These are phyloP conservation scores for Planoprotostelium fungivorum DNA, from an alignment of 78 protist species.

Conservation along the genomic window DNA sequence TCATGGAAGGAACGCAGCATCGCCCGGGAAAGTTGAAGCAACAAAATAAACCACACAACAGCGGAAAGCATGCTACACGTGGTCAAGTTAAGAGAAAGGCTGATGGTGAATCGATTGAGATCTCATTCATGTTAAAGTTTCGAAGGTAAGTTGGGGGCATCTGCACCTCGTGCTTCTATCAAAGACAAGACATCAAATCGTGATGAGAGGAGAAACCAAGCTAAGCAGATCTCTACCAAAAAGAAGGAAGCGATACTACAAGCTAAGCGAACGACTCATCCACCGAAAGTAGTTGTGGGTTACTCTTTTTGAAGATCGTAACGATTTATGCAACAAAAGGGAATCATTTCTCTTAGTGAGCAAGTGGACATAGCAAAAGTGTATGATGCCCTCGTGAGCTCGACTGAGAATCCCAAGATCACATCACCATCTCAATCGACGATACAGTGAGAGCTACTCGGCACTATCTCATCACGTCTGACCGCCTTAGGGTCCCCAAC, in stretches of 20 bases:
- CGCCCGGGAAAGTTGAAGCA: conserved; percentile 49
- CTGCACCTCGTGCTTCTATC: conserved; percentile 13
- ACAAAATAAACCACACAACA: conserved; percentile 34
- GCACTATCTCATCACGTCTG: conserved; percentile 10
- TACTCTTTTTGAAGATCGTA: not conserved
- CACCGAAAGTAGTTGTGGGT: conserved; percentile 10
- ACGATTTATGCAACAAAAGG: not conserved
- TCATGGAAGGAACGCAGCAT: conserved; percentile 13
- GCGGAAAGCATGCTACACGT: conserved; percentile 52
- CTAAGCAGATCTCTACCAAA: conserved; percentile 2
- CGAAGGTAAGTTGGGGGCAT: conserved; percentile 20
- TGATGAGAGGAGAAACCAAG: not conserved
- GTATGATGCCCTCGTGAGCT: conserved; percentile 11
- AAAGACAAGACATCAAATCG: conserved; percentile 8
- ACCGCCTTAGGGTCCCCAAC: not conserved
- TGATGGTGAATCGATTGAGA: conserved; percentile 4
- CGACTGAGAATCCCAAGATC: not conserved
- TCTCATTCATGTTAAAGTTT: not conserved
- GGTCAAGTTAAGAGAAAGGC: conserved; percentile 47
- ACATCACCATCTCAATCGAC: not conserved
- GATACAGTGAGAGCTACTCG: conserved; percentile 6
- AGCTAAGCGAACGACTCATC: conserved; percentile 28
- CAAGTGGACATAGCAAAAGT: conserved; percentile 14
- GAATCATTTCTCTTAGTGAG: not conserved
- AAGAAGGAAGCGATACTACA: conserved; percentile 26